Conservation (phyloP, 805 yeast genomes). For the Diddensiella caesifluorescens region DNA sequence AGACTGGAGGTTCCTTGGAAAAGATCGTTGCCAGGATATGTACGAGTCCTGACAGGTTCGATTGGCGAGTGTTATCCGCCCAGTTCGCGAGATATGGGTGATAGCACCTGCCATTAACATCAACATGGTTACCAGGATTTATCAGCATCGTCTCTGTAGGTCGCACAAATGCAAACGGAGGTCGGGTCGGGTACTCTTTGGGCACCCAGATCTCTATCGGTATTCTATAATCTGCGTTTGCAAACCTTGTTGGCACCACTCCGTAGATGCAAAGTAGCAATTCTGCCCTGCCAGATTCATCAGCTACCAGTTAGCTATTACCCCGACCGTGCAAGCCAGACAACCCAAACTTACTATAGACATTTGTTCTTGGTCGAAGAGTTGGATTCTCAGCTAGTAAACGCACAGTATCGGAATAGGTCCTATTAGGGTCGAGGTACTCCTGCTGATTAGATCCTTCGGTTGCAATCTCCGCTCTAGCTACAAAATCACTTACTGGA, state of each 20-base stretch:
- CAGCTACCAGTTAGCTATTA: slow-evolving; percentile 25
- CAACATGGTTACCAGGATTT: slow-evolving; percentile 60
- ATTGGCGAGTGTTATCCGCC: slow-evolving; percentile 34
- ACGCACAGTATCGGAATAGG: slow-evolving; percentile 59
- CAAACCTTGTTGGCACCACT: slow-evolving; percentile 36
- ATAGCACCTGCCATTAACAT: slow-evolving; percentile 64
- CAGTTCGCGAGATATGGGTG: slow-evolving; percentile 64
- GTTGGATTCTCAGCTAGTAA: slow-evolving; percentile 47
- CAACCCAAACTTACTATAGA: slow-evolving; percentile 32
- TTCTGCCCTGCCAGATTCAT: slow-evolving; percentile 51
- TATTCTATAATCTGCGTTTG: slow-evolving; percentile 34
- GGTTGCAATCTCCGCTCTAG: background rate
- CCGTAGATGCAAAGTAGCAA: slow-evolving; percentile 66
- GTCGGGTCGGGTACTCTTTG: slow-evolving; percentile 55
- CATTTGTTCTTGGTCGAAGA: slow-evolving; percentile 65
- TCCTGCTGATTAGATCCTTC: slow-evolving; percentile 32
- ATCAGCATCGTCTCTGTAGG: slow-evolving; percentile 46
- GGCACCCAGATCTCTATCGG: slow-evolving; percentile 80
- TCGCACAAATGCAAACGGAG: slow-evolving; percentile 63
- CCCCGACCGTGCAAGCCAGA: background rate
- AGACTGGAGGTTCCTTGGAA: slow-evolving; percentile 43
- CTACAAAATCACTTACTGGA: slow-evolving; percentile 34
- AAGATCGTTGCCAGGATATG: slow-evolving; percentile 35
- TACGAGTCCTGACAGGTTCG: slow-evolving; percentile 33
- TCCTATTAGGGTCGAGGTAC: slow-evolving; percentile 51